Evolutionary conservation across 768 basidiomycete species (phyloP).

Genomic region (Xerocomus potaroensis): DNA sequence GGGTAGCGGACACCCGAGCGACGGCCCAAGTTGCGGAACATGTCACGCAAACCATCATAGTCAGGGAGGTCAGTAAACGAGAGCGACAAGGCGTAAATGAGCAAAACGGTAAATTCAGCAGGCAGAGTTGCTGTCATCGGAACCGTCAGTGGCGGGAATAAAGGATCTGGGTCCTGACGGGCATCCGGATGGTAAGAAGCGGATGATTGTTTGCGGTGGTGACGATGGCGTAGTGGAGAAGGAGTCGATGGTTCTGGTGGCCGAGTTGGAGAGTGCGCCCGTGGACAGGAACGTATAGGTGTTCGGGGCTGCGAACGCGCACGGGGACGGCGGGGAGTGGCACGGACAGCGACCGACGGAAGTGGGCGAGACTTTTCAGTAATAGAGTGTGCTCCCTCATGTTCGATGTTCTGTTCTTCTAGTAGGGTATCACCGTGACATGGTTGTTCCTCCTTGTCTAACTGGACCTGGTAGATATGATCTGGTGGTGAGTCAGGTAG

Average conservation of each 20-base stretch:
- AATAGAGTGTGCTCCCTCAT: slow-evolving; percentile 8
- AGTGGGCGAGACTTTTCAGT: slow-evolving; percentile 18
- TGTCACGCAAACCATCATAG: slow-evolving; percentile 73
- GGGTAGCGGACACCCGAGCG: slow-evolving; percentile 45
- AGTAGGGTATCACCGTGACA: slow-evolving; percentile 2
- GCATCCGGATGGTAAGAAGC: slow-evolving; percentile 17
- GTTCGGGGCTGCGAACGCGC: slow-evolving; percentile 18
- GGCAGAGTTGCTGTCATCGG: slow-evolving; percentile 73
- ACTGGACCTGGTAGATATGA: slow-evolving; percentile 4
- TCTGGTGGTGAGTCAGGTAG: slow-evolving; percentile 16
- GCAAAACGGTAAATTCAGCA: slow-evolving; percentile 76
- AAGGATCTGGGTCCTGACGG: slow-evolving; percentile 7
- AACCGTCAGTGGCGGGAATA: slow-evolving; percentile 22
- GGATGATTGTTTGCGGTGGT: slow-evolving; percentile 18
- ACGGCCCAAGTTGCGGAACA: slow-evolving; percentile 60
- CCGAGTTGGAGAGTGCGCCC: slow-evolving; percentile 4
- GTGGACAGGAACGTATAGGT: slow-evolving; percentile 12
- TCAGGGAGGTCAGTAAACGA: slow-evolving; percentile 89
- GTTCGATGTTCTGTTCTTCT: slow-evolving; percentile 8
- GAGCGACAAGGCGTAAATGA: slow-evolving; percentile 72
- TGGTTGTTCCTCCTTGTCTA: slow-evolving; percentile 3
- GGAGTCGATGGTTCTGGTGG: slow-evolving; percentile 11
- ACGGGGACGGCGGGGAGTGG: slow-evolving; percentile 11
- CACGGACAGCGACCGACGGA: not conserved
- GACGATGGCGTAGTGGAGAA: slow-evolving; percentile 14